Conservation (phyloP, 371 early-diverging fungal species). For the Mortierella sp. region DNA sequence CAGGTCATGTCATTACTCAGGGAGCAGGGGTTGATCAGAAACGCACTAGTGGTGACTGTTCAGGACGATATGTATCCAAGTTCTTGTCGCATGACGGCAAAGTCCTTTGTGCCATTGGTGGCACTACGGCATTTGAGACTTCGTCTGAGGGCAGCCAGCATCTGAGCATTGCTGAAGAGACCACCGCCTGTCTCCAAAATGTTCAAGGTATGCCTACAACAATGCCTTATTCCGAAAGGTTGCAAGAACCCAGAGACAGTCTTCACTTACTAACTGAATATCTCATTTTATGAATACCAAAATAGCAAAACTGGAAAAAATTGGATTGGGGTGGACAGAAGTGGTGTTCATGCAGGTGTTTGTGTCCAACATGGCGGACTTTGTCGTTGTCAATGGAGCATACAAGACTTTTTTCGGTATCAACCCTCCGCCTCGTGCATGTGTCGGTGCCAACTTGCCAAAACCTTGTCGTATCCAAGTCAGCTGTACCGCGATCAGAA, state of each 20-base stretch:
- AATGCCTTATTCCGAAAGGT: not conserved
- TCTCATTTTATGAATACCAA: not conserved
- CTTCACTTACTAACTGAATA: not conserved
- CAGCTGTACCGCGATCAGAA: slow-evolving; percentile 67
- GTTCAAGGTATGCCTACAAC: slow-evolving; percentile 39
- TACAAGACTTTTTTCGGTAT: slow-evolving; percentile 76
- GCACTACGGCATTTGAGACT: slow-evolving; percentile 57
- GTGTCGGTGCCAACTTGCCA: slow-evolving; percentile 66
- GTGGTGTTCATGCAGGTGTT: slow-evolving; percentile 76
- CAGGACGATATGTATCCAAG: not conserved
- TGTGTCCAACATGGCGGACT: slow-evolving; percentile 75
- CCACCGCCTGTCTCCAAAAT: slow-evolving; percentile 58
- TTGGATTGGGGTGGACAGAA: slow-evolving; percentile 61
- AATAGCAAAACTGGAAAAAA: slow-evolving; percentile 35
- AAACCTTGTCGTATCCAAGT: slow-evolving; percentile 66
- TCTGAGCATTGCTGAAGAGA: slow-evolving; percentile 60
- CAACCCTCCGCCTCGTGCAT: slow-evolving; percentile 80
- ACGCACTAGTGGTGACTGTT: not conserved
- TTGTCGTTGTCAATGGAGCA: slow-evolving; percentile 71
- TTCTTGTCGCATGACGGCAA: slow-evolving; percentile 21
- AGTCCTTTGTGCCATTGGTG: slow-evolving; percentile 55
- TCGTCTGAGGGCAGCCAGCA: not conserved
- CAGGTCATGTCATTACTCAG: not conserved
- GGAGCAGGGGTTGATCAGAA: not conserved
- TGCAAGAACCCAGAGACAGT: not conserved